Conservation (phyloP, 106 monocot species). For the Amphibolis antarctica region DNA sequence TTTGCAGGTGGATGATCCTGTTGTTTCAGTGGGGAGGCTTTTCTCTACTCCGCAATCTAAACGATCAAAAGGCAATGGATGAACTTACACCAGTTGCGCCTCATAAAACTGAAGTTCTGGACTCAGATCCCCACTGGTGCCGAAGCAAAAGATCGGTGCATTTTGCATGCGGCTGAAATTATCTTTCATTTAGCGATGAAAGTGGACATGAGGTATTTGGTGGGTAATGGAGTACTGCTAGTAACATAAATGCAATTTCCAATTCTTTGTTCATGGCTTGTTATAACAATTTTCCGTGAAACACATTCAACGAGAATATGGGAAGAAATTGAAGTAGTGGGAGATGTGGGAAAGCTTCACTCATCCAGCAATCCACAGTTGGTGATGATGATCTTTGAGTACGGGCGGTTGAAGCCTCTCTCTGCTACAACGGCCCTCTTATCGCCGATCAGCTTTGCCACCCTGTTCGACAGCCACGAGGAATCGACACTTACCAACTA, state of each 20-base stretch:
- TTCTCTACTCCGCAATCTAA: slow-evolving; percentile 47
- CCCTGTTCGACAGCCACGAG: slow-evolving; percentile 16
- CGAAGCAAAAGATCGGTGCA: too few relatives aligned
- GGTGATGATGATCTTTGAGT: slow-evolving; percentile 44
- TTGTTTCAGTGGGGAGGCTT: slow-evolving; percentile 57
- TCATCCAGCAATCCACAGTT: slow-evolving; percentile 39
- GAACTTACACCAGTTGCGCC: not conserved
- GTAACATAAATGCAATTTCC: too few relatives aligned
- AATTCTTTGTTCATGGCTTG: too few relatives aligned
- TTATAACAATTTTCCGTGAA: too few relatives aligned
- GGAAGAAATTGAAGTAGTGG: too few relatives aligned
- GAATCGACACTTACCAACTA: not conserved
- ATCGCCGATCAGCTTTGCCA: slow-evolving; percentile 65
- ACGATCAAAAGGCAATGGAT: slow-evolving; percentile 28
- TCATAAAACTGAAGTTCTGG: too few relatives aligned
- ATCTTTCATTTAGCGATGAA: too few relatives aligned
- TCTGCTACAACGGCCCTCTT: slow-evolving; percentile 58
- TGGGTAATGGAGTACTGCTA: too few relatives aligned
- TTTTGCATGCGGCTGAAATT: too few relatives aligned
- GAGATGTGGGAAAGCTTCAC: not conserved
- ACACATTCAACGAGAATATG: too few relatives aligned
- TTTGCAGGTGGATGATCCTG: slow-evolving; percentile 63
- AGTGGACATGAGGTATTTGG: too few relatives aligned
- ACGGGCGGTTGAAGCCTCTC: slow-evolving; percentile 69
- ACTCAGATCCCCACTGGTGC: too few relatives aligned